Evolutionary conservation across 371 early-diverging fungal genomes (phyloP).

Genomic region (Saksenaea oblongispora): DNA sequence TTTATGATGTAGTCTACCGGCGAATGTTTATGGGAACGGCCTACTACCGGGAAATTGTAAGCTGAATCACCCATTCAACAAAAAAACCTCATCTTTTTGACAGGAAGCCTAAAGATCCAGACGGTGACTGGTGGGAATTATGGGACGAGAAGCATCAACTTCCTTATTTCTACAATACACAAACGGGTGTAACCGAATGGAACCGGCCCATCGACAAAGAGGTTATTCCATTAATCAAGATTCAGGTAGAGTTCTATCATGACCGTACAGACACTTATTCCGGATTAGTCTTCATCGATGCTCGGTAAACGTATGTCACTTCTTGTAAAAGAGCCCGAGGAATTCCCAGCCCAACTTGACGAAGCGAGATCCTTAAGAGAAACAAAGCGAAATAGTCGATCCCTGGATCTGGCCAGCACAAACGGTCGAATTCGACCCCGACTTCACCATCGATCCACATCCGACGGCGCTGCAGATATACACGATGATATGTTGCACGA

Average conservation of each 20-base stretch:
- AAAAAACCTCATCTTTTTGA: not conserved
- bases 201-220: conserved; percentile 67
- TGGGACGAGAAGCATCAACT: conserved; percentile 81
- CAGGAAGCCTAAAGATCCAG: conserved; percentile 47
- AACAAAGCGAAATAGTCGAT: conserved; percentile 37
- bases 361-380: not conserved
- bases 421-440: conserved; percentile 5
- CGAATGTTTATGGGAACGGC: conserved; percentile 60
- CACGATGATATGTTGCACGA: not conserved
- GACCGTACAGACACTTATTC: not conserved
- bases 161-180: conserved; percentile 89
- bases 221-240: conserved; percentile 76
- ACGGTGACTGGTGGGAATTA: conserved; percentile 95
- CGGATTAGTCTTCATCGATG: conserved; percentile 11
- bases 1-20: conserved; percentile 50
- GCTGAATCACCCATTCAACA: conserved; percentile 5
- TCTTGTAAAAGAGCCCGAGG: conserved; percentile 11
- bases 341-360: conserved; percentile 9
- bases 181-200: conserved; percentile 87
- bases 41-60: conserved; percentile 51
- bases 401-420: conserved; percentile 31
- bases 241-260: conserved; percentile 47
- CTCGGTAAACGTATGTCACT: conserved; percentile 20
- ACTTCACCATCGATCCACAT: conserved; percentile 27
- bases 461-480: conserved; percentile 13